These are phyloP conservation scores for Leishmania martiniquensis DNA, from an alignment of 208 protist genomes.

Conservation along the genomic window DNA sequence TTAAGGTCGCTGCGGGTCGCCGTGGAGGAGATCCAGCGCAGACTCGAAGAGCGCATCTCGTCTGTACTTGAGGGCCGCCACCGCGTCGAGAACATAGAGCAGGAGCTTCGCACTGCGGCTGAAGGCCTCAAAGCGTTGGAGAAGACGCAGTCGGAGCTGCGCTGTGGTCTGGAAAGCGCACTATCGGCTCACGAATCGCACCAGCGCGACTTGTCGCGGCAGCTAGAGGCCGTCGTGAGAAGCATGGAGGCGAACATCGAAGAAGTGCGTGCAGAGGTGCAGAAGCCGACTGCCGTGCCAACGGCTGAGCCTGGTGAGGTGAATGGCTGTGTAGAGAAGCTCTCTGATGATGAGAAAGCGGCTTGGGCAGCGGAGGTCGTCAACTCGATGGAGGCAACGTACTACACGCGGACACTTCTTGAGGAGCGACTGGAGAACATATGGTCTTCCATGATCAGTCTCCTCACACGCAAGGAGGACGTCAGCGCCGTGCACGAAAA, in stretches of 20 bases:
- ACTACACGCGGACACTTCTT: constrained; percentile 48
- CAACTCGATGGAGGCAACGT: constrained; percentile 18
- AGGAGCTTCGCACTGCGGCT: background rate
- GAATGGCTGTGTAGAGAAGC: background rate
- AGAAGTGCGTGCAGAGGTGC: background rate
- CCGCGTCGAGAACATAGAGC: background rate
- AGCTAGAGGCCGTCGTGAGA: constrained; percentile 1
- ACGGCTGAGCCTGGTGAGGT: background rate
- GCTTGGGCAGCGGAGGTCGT: constrained; percentile 23
- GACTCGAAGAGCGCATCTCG: background rate
- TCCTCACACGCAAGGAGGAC: constrained; percentile 77
- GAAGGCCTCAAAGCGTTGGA: constrained; percentile 5
- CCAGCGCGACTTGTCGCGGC: background rate
- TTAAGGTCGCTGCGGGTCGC: background rate
- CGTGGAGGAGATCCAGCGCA: constrained; percentile 5
- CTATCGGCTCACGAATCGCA: background rate
- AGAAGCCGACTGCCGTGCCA: background rate
- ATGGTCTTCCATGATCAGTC: constrained; percentile 61
- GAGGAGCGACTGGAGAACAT: constrained; percentile 80
- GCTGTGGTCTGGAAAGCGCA: background rate
- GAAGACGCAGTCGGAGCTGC: background rate
- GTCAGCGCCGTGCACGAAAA: constrained; percentile 59
- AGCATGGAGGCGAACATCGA: background rate
- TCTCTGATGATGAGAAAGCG: background rate
- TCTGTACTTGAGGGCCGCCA: background rate